Evolutionary conservation across 108 stramenopile genomes (phyloP).

Genomic region (Cyclostephanos invisitatus): DNA sequence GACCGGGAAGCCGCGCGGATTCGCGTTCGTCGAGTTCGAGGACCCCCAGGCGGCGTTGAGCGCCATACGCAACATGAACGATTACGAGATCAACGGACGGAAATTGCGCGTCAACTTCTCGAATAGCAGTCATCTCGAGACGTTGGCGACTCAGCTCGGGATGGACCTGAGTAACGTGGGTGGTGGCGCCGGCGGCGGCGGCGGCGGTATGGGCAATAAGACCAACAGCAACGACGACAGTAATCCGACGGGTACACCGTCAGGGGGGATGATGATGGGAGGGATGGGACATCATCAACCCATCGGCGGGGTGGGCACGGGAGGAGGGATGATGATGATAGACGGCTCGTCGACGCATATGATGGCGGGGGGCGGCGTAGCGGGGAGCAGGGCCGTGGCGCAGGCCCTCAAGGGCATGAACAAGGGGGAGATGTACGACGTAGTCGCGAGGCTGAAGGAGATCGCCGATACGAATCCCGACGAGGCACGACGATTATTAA

Average conservation of each 20-base stretch:
- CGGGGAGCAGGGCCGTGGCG: conserved; percentile 79
- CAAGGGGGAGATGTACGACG: conserved; percentile 92
- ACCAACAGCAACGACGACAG: conserved; percentile 1
- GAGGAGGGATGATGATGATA: conserved; percentile 15
- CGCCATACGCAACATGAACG: conserved; percentile 97
- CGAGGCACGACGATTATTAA: conserved; percentile 83
- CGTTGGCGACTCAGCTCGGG: conserved; percentile 83
- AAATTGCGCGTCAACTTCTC: conserved; percentile 92
- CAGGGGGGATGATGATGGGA: conserved; percentile 20
- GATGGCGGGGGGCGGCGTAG: conserved; percentile 21
- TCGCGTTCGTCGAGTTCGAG: conserved; percentile 97
- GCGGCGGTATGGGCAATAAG: conserved; percentile 15
- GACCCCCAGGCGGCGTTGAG: conserved; percentile 93
- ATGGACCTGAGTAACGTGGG: conserved; percentile 73
- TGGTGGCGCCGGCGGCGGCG: conserved; percentile 4
- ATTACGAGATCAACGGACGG: conserved; percentile 93
- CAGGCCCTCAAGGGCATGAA: conserved; percentile 78
- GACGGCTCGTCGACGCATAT: conserved; percentile 21
- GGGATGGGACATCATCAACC: conserved; percentile 14
- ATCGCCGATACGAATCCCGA: conserved; percentile 89
- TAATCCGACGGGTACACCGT: neutral
- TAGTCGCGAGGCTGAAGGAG: conserved; percentile 88
- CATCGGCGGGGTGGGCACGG: neutral
- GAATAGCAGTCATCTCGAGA: conserved; percentile 88
- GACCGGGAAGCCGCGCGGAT: conserved; percentile 94